Conservation (phyloP, 2,329 filamentous ascomycete genomes). For the Ascochyta viciae-villosae region DNA sequence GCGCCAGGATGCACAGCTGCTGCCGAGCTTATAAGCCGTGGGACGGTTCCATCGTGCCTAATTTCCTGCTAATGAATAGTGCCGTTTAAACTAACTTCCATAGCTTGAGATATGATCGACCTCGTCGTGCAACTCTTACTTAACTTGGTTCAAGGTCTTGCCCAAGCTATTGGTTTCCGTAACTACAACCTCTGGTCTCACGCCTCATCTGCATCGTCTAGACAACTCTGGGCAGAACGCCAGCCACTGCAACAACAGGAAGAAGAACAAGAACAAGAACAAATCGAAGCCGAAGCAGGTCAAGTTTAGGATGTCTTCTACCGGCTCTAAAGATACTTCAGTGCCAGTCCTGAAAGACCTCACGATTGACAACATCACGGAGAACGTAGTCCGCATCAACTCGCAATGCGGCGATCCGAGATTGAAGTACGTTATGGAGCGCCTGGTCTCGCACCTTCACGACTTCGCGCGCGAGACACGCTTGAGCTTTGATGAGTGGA, state of each 20-base stretch:
- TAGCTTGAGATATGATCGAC: constrained; percentile 10
- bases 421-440: constrained; percentile 74
- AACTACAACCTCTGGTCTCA: constrained; percentile 13
- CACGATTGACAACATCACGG: constrained; percentile 80
- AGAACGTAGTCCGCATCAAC: constrained; percentile 76
- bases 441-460: constrained; percentile 78
- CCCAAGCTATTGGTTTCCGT: background rate
- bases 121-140: constrained; percentile 5
- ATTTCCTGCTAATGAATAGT: constrained; percentile 1
- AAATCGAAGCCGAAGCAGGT: background rate
- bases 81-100: constrained; percentile 4
- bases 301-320: constrained; percentile 7
- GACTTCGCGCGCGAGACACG: constrained; percentile 83
- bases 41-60: background rate
- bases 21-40: constrained; percentile 3
- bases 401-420: constrained; percentile 70
- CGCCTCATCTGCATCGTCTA: constrained; percentile 4
- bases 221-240: constrained; percentile 12
- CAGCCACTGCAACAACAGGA: constrained; percentile 15
- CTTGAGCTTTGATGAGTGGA: constrained; percentile 80
- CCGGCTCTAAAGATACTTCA: background rate
- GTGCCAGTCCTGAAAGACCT: constrained; percentile 70
- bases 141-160: background rate
- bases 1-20: background rate
- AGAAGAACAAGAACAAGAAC: constrained; percentile 1